Conservation (phyloP, 768 basidiomycete genomes). For the Pholiota microspora region DNA sequence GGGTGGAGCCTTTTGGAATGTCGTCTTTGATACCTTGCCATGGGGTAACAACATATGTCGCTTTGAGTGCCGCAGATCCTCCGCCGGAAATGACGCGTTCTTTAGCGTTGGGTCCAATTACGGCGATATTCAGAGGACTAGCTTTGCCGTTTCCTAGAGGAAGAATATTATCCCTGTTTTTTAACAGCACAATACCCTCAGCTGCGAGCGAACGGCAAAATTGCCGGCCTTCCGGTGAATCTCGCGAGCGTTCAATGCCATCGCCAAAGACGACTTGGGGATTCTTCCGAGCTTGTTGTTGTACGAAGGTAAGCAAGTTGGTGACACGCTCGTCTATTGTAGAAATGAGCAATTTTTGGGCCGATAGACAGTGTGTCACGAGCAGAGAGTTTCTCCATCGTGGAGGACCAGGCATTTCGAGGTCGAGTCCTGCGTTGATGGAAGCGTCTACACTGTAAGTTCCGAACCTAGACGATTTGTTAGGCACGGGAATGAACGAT, state of each 20-base stretch:
- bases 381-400: constrained; percentile 59
- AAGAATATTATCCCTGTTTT: constrained; percentile 56
- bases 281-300: constrained; percentile 52
- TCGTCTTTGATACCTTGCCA: constrained; percentile 55
- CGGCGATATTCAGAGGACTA: constrained; percentile 45
- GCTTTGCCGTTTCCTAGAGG: constrained; percentile 39
- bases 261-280: constrained; percentile 64
- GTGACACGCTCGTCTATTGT: constrained; percentile 51
- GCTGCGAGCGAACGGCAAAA: constrained; percentile 59
- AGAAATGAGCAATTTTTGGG: constrained; percentile 44
- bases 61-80: constrained; percentile 72
- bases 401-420: constrained; percentile 76
- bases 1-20: constrained; percentile 46
- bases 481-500: neutral
- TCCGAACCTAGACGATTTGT: constrained; percentile 52
- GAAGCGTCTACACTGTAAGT: constrained; percentile 66
- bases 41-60: constrained; percentile 64
- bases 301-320: constrained; percentile 53
- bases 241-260: constrained; percentile 53
- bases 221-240: constrained; percentile 46
- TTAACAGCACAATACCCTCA: constrained; percentile 64
- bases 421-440: constrained; percentile 73
- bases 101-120: constrained; percentile 71
- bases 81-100: constrained; percentile 70
- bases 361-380: constrained; percentile 33